Conservation (phyloP, 768 basidiomycete genomes). For the Psilocybe subaeruginosa region DNA sequence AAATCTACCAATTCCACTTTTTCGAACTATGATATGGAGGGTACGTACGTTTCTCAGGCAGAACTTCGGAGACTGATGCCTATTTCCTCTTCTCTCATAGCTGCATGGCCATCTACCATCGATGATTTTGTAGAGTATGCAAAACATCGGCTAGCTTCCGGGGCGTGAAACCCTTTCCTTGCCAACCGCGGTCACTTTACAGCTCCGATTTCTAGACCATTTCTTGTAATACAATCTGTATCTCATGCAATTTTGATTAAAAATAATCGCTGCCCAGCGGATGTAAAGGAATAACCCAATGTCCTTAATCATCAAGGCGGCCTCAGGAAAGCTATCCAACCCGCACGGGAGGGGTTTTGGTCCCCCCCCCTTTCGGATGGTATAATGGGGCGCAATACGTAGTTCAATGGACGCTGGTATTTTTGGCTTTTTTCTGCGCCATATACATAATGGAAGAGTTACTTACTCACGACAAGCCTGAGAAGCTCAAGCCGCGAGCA, state of each 20-base stretch:
- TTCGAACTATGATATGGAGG: slow-evolving; percentile 74
- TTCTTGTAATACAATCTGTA: neutral
- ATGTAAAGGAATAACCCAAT: too few relatives aligned
- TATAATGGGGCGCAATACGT: neutral
- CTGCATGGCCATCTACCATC: slow-evolving; percentile 86
- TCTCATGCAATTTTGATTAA: neutral
- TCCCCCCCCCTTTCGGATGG: too few relatives aligned
- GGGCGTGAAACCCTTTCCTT: slow-evolving; percentile 1
- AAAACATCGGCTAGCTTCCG: slow-evolving; percentile 36
- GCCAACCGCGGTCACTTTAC: neutral
- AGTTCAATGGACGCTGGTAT: neutral
- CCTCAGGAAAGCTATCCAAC: neutral
- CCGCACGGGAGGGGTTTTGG: neutral
- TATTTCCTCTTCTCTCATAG: slow-evolving; percentile 36
- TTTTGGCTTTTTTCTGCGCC: neutral
- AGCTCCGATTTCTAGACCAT: neutral
- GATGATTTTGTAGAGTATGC: slow-evolving; percentile 83
- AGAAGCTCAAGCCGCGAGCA: neutral
- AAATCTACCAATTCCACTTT: slow-evolving; percentile 76
- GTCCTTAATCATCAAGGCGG: neutral
- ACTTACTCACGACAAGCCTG: neutral
- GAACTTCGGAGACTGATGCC: slow-evolving; percentile 6
- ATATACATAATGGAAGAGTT: neutral
- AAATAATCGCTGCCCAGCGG: neutral
- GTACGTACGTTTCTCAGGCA: slow-evolving; percentile 36